A percentile compares a stretch with the other conserved stretches of the same genome.
These are phyloP conservation scores for Carallia pectinifolia DNA, from an alignment of 345 rosid species.

Conservation along the genomic window DNA sequence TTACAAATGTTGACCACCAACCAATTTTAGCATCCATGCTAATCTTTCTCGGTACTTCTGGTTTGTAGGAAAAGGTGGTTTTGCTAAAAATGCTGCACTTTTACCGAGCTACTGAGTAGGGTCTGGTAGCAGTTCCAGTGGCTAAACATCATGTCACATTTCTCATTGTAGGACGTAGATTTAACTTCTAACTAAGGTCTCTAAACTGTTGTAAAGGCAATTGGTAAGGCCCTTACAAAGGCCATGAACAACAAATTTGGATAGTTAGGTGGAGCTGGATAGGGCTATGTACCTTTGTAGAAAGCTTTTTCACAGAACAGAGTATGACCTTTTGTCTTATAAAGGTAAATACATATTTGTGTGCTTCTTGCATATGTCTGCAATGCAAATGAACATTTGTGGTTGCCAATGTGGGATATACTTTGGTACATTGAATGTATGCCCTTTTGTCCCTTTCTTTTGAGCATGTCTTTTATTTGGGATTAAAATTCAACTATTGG, in stretches of 20 bases:
- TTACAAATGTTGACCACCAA: neutral
- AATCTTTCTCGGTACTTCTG: conserved; percentile 1
- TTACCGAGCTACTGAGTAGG: conserved; percentile 47
- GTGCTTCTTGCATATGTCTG: conserved; percentile 31
- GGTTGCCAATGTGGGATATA: neutral
- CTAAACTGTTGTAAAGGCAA: conserved; percentile 15
- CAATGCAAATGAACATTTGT: conserved; percentile 28
- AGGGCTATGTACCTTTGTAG: conserved; percentile 14
- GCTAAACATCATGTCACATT: conserved; percentile 8
- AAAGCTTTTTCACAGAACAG: conserved; percentile 6
- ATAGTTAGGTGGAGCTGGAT: conserved; percentile 14
- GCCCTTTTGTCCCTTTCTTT: too few species aligned
- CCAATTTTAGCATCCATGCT: neutral
- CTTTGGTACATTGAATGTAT: neutral
- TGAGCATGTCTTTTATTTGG: too few species aligned
- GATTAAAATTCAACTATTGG: neutral
- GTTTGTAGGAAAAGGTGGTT: conserved; percentile 57
- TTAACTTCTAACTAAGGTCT: conserved; percentile 10
- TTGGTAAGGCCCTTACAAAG: conserved; percentile 2
- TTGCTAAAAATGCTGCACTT: conserved; percentile 59
- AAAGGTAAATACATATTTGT: conserved; percentile 16
- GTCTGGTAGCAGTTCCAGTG: conserved; percentile 1
- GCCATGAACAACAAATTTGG: neutral
- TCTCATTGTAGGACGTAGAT: conserved; percentile 14
- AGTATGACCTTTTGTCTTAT: conserved; percentile 27